Evolutionary conservation across 2,329 filamentous ascomycete species (phyloP), one percentile per base, ranked within the genome.

Genomic region (Thielaviopsis punctulata): DNA sequence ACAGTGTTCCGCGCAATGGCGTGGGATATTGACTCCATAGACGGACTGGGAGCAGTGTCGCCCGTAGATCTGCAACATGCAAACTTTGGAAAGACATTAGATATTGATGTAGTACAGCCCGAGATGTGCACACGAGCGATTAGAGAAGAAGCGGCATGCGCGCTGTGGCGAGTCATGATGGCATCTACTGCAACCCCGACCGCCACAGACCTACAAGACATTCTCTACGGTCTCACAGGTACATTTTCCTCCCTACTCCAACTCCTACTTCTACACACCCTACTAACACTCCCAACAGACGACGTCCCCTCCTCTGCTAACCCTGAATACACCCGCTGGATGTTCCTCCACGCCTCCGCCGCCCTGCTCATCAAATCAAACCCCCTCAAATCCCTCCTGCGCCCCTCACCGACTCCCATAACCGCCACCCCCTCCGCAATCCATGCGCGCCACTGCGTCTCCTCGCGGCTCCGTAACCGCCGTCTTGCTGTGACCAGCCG

Each of bases 1-100:
- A 45, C 49, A 2, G 49, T 55, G 33, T 52, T 55, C 23, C 46
- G 53, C 12, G 53, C 53, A 1, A 55, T 55, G 53, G 53, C 45
- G 18, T 55, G 53, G 53, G 36, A 55, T 21, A 39, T 55, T 4
- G 53, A 55, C 21, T 44, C 36, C 13, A 33, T 55, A 24, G 53
- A 55, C 30, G 53, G 53, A 2, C 24, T 55, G n/a, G 53, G 53
- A 5, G 53, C 53, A 8, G 19, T 55, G n/a, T 51, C 53, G n/a
- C 53, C 49, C 1, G 41, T 13, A 7, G 53, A 55, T 22, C 24
- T 45, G 4, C 24, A 45, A 12, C 45, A 52, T n/a, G n/a, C 49
- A 25, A 39, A 36, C 9, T 24, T 55, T 4, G 48, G 48, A 15
- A 51, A 51, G 39, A n/a, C 19, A 2, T n/a, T 49, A 6, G 53